These are phyloP conservation scores for Serendipita sp. DNA, from an alignment of 768 basidiomycete genomes.

Conservation along the genomic window DNA sequence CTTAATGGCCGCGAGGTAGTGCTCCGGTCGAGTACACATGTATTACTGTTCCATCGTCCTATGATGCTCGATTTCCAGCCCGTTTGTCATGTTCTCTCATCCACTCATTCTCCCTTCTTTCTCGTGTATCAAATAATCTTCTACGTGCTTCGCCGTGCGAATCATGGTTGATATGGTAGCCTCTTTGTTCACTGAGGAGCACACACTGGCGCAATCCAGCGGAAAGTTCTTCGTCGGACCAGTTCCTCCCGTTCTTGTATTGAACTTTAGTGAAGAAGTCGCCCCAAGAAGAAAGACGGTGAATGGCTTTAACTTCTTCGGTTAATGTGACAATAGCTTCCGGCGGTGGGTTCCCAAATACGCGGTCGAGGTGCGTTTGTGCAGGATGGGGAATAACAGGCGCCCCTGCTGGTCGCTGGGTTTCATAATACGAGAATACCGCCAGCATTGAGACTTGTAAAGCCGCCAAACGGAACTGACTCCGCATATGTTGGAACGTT, in stretches of 20 bases:
- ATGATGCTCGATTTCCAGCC: not conserved
- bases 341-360: not conserved
- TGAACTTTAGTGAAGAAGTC: slow-evolving; percentile 5
- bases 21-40: not conserved
- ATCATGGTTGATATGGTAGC: not conserved
- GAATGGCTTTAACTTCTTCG: not conserved
- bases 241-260: not conserved
- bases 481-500: not conserved
- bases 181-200: not conserved
- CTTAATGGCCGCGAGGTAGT: not conserved
- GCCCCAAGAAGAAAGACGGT: not conserved
- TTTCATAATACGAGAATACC: not conserved
- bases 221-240: not conserved
- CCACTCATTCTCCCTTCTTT: not conserved
- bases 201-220: not conserved
- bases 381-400: not conserved
- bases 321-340: not conserved
- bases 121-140: not conserved
- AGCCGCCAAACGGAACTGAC: not conserved
- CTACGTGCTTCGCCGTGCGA: not conserved
- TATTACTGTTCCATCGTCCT: no score
- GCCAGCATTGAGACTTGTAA: not conserved
- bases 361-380: not conserved
- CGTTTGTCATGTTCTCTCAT: not conserved
- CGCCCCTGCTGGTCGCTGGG: not conserved